Conservation (phyloP, 176 grass and related monocot species). For the Carex cristatella region DNA sequence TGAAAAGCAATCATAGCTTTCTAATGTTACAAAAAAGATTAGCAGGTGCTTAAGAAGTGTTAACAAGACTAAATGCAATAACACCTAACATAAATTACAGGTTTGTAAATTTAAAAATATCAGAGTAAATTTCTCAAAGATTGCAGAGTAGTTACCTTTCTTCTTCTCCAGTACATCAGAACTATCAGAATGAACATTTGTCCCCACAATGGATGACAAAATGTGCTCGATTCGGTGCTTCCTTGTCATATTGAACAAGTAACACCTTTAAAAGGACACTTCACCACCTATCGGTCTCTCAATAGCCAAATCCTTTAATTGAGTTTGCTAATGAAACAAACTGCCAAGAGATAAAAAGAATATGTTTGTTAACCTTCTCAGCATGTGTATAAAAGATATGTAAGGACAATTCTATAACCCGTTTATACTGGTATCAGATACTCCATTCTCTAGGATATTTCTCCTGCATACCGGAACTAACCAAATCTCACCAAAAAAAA, state of each 20-base stretch:
- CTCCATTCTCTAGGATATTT: not conserved
- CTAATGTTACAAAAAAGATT: not conserved
- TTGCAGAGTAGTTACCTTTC: slow-evolving; percentile 39
- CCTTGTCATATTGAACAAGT: slow-evolving; percentile 46
- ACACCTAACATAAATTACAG: not conserved
- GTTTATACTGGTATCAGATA: not conserved
- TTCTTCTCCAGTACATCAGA: slow-evolving; percentile 56
- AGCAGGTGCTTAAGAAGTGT: not conserved
- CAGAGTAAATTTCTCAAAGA: slow-evolving; percentile 7
- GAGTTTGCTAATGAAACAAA: not conserved
- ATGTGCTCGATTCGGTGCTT: slow-evolving; percentile 54
- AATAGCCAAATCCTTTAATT: not conserved
- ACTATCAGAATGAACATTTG: slow-evolving; percentile 27
- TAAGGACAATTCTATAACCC: not conserved
- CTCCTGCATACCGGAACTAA: not conserved
- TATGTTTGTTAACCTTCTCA: not conserved
- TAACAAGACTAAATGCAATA: not conserved
- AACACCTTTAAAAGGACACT: not conserved
- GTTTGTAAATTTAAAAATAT: not conserved
- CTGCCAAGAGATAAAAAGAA: not conserved
- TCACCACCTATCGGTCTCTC: not conserved
- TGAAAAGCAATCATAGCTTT: not conserved
- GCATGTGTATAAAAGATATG: not conserved
- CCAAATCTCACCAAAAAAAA: not conserved
- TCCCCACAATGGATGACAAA: slow-evolving; percentile 38